Evolutionary conservation across 148 eudicot genomes (phyloP).

Genomic region (Rhododendron simsii): DNA sequence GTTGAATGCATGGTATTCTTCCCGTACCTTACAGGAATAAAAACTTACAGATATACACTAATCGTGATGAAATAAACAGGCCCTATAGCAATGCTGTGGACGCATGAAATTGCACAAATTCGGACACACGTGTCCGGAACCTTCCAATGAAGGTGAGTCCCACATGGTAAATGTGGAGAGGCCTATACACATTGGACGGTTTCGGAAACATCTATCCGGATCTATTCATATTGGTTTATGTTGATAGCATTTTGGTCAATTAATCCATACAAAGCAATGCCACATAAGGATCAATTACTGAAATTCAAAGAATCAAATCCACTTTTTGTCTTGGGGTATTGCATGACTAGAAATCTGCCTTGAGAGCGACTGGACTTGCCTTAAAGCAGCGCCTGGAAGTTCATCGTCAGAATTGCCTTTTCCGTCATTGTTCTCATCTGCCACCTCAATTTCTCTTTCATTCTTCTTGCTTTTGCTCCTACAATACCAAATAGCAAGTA

Average conservation of each 20-base stretch:
- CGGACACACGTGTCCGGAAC: neutral
- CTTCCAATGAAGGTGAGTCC: neutral
- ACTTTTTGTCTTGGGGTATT: neutral
- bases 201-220: neutral
- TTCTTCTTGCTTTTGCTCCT: conserved; percentile 42
- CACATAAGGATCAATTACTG: neutral
- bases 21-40: neutral
- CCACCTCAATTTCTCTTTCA: conserved; percentile 16
- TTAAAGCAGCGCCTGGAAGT: conserved; percentile 38
- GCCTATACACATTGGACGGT: neutral
- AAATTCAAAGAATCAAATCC: neutral
- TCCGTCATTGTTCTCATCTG: conserved; percentile 15
- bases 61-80: neutral
- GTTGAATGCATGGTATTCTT: neutral
- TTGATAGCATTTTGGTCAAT: neutral
- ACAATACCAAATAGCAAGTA: conserved; percentile 10
- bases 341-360: neutral
- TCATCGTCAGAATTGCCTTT: conserved; percentile 57
- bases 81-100: neutral
- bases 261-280: neutral
- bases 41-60: neutral
- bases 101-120: neutral
- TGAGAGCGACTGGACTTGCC: conserved; percentile 39
- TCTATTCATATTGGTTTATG: neutral
- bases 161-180: neutral